A percentile compares a stretch with the other conserved stretches of the same genome.
These are phyloP conservation scores for Trichoderma asperellum DNA, from an alignment of 2,329 filamentous ascomycete species.

Conservation along the genomic window DNA sequence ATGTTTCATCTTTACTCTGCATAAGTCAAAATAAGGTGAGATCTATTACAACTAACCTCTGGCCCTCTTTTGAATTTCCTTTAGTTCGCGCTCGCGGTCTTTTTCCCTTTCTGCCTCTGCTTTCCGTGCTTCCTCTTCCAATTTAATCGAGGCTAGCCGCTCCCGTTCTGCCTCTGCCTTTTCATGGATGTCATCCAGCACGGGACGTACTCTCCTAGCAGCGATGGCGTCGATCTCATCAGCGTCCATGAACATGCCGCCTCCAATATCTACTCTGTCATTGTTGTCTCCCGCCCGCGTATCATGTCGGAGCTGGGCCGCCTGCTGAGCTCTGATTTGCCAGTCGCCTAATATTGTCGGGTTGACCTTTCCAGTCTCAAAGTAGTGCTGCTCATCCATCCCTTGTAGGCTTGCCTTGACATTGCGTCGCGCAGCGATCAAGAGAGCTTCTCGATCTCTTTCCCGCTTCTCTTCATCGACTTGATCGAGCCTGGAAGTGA, in stretches of 20 bases:
- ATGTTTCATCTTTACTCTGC: background rate
- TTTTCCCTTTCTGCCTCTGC: conserved; percentile 55
- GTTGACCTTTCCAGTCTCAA: conserved; percentile 73
- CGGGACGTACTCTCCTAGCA: conserved; percentile 74
- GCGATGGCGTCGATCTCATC: conserved; percentile 81
- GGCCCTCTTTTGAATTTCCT: conserved; percentile 56
- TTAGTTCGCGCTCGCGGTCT: conserved; percentile 56
- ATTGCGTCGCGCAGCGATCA: conserved; percentile 81
- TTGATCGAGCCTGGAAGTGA: conserved; percentile 68
- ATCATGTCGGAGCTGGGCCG: conserved; percentile 68
- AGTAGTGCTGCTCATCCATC: conserved; percentile 81
- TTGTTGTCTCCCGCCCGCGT: conserved; percentile 58
- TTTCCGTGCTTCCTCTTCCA: conserved; percentile 61
- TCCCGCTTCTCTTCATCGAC: conserved; percentile 75
- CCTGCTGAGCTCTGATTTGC: conserved; percentile 74
- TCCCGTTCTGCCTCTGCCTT: conserved; percentile 74
- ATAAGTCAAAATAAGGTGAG: no score
- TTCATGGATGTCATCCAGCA: conserved; percentile 81
- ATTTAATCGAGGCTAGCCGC: conserved; percentile 66
- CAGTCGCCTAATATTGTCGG: conserved; percentile 73
- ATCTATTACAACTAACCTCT: conserved; percentile 57
- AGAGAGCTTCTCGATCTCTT: conserved; percentile 72
- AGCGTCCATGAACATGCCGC: conserved; percentile 78
- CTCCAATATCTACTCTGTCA: conserved; percentile 70
- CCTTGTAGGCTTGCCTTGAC: conserved; percentile 77